Evolutionary conservation across 345 rosid genomes (phyloP).

Genomic region (Gossypium thurberi): DNA sequence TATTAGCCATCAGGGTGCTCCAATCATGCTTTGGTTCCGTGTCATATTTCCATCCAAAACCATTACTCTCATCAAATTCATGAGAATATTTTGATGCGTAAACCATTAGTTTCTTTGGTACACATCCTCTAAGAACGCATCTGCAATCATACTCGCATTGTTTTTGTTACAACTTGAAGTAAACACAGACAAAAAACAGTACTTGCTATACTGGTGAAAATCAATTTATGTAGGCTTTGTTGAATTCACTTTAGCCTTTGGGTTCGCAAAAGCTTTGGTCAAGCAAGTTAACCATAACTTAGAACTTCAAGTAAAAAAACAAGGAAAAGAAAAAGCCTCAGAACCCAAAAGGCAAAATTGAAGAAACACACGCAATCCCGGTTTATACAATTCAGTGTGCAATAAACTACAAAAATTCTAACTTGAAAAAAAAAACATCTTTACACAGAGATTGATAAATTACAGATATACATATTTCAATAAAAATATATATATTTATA

Average conservation of each 20-base stretch:
- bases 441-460: neutral
- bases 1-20: conserved; percentile 87
- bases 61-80: conserved; percentile 87
- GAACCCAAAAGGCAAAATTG: neutral
- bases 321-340: too few relatives aligned
- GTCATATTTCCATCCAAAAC: conserved; percentile 86
- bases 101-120: conserved; percentile 91
- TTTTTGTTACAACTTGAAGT: neutral
- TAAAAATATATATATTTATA: neutral
- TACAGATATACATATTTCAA: neutral
- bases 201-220: neutral
- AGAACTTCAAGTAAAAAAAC: neutral
- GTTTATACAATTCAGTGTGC: neutral
- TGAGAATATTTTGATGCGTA: conserved; percentile 81
- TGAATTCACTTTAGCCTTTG: neutral
- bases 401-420: neutral
- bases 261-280: neutral
- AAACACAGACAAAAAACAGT: neutral
- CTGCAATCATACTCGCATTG: conserved; percentile 22
- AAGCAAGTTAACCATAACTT: too few relatives aligned
- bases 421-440: neutral
- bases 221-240: neutral
- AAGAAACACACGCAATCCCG: neutral
- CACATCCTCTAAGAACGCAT: conserved; percentile 95
- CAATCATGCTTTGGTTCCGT: conserved; percentile 82